phyloP scores from a whole-genome alignment of 495 filamentous ascomycete genomes.

The Usnea hakonensis region DNA sequence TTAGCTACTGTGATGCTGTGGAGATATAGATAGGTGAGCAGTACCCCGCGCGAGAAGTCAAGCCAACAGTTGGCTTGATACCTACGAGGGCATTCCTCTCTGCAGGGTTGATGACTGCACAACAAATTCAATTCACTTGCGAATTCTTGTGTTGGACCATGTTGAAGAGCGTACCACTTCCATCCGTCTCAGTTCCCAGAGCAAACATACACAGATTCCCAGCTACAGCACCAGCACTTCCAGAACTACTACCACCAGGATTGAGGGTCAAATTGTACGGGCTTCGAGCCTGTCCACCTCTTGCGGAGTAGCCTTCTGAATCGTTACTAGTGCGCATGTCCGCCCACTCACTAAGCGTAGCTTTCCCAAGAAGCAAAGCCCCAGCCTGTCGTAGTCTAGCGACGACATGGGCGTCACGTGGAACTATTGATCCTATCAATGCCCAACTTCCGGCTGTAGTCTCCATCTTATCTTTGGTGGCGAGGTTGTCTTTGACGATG shows the following conservation, averaged over 20 bases:
- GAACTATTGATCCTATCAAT: conserved; percentile 55
- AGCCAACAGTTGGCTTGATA: conserved; percentile 60
- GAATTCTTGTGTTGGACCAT: not conserved
- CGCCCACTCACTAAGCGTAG: conserved; percentile 66
- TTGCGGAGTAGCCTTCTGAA: conserved; percentile 58
- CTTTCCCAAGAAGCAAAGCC: conserved; percentile 61
- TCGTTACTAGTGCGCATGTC: conserved; percentile 65
- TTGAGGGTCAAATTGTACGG: conserved; percentile 64
- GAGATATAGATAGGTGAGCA: not conserved
- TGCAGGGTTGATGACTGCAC: conserved; percentile 57
- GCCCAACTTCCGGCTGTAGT: conserved; percentile 54
- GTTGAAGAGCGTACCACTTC: conserved; percentile 37
- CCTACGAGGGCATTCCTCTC: conserved; percentile 58
- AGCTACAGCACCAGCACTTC: conserved; percentile 53
- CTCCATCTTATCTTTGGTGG: conserved; percentile 60
- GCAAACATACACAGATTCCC: conserved; percentile 55
- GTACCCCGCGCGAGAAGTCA: conserved; percentile 50
- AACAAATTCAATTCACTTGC: not conserved
- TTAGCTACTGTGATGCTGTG: not conserved
- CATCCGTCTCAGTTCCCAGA: conserved; percentile 69
- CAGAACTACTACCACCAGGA: conserved; percentile 58
- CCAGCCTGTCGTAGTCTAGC: conserved; percentile 53
- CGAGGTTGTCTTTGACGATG: conserved; percentile 70
- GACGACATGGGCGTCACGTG: conserved; percentile 58
- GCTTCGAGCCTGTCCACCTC: conserved; percentile 58